Conservation (phyloP, 345 rosid genomes). For the Citrus medica region DNA sequence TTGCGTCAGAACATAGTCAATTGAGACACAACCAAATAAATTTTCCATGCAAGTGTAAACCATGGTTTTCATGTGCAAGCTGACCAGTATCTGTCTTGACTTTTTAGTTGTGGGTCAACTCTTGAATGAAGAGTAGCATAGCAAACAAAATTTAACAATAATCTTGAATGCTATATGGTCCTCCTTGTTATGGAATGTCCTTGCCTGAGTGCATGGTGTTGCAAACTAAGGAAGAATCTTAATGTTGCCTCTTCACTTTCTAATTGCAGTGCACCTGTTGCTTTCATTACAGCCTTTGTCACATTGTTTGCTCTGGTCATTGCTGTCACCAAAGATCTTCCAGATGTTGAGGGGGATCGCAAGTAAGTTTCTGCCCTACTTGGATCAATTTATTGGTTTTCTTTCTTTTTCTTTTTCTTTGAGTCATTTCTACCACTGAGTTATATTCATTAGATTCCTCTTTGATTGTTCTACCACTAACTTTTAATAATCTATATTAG, state of each 20-base stretch:
- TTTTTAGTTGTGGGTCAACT: background rate
- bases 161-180: background rate
- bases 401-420: conserved; percentile 5
- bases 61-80: background rate
- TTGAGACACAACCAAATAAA: background rate
- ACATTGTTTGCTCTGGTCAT: conserved; percentile 88
- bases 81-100: background rate
- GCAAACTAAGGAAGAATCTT: conserved; percentile 10
- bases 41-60: background rate
- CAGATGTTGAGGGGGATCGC: conserved; percentile 96
- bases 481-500: background rate
- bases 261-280: conserved; percentile 82
- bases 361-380: conserved; percentile 49
- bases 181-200: background rate
- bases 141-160: background rate
- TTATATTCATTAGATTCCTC: background rate
- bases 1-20: conserved; percentile 5
- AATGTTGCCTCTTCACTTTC: conserved; percentile 6
- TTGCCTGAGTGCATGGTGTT: background rate
- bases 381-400: conserved; percentile 3
- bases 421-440: background rate
- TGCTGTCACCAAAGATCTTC: conserved; percentile 95
- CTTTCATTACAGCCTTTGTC: conserved; percentile 91
- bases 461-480: background rate
- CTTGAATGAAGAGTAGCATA: background rate